Base-by-base conservation (phyloP, 2,329 filamentous ascomycete genomes). In the Metarhizium robertsii region DNA sequence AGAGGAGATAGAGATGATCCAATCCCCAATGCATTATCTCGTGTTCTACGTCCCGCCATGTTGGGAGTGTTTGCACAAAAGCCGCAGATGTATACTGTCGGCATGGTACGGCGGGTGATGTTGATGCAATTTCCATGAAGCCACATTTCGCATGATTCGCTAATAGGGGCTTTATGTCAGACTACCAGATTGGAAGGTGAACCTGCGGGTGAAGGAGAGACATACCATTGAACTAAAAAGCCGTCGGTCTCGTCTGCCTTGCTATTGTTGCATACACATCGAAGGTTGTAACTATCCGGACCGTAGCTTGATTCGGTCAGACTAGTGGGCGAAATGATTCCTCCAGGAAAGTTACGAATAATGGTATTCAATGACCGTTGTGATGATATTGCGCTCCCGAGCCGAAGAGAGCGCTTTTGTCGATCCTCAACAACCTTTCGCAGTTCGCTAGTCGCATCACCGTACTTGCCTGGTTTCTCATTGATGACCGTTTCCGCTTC, bases 141-240 rank as follows among this genome's bases (percentile, higher is more conserved):
- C 76, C 79, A 84, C 72, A 83, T 79, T 62, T 85, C 82, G 64
- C 83, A 86, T 29, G 80, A 82, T 69, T 85, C 79, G 62, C 83
- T 86, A 61, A 30, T 14, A 16, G 20, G 18, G 11, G 16, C 8
- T 16, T 3, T 8, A 8, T 30, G 25, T 48, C 25, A 48, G 25
- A 32, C 3, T 36, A 18, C 5, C 3, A 3, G 2, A 16, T 16
- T 25, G n/a, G 16, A 13, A 30, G 32, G 42, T 5, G n/a, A 36
- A 4, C 14, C 10, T 30, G 7, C 13, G 20, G 20, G 45, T 6
- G 45, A 14, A 13, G 14, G 3, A 6, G 7, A 6, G 25, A 18
- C 78, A 58, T 74, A 86, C 83, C 83, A 86, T 68, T 84, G 81
- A 56, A 86, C 76, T 76, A 86, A 78, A 61, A 83, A 83, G 56